Percentiles rank a stretch among this genome's conserved stretches.
phyloP scores from a whole-genome alignment of 2,329 filamentous ascomycete genomes.

The Neospermospora avenae region DNA sequence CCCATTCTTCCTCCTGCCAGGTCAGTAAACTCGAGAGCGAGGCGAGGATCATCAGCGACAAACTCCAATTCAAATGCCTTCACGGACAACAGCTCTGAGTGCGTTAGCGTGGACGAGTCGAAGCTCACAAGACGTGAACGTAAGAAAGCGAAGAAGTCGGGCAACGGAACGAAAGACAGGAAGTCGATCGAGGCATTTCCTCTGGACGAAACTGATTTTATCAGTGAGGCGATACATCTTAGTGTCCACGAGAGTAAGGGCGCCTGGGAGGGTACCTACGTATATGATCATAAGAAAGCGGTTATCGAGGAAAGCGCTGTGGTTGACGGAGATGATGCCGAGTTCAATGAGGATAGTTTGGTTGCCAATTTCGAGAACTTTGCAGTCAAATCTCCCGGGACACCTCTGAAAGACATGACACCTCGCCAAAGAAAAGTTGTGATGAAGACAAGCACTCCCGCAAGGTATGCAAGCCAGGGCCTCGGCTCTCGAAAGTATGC shows the following conservation, averaged over 20 bases:
- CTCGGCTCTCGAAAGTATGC: constrained; percentile 24
- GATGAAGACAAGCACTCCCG: constrained; percentile 20
- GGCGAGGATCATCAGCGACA: constrained; percentile 9
- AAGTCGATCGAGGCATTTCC: constrained; percentile 25
- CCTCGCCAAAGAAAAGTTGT: constrained; percentile 28
- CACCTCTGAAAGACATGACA: constrained; percentile 19
- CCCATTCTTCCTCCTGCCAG: constrained; percentile 10
- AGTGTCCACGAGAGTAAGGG: constrained; percentile 30
- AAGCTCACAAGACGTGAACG: constrained; percentile 24
- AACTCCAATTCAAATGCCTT: constrained; percentile 8
- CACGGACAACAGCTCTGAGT: constrained; percentile 25
- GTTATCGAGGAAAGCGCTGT: neutral
- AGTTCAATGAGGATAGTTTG: constrained; percentile 3
- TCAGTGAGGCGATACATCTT: constrained; percentile 33
- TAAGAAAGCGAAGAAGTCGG: constrained; percentile 30
- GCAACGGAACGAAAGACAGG: constrained; percentile 13
- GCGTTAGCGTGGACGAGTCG: constrained; percentile 4
- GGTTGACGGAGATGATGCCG: constrained; percentile 3
- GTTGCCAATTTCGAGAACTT: neutral
- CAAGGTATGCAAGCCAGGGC: constrained; percentile 18
- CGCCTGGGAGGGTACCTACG: constrained; percentile 29
- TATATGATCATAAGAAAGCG: constrained; percentile 13
- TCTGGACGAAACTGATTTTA: constrained; percentile 27
- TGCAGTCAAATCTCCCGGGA: constrained; percentile 17
- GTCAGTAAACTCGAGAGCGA: neutral